Percentiles rank a stretch among this genome's conserved stretches.
phyloP scores from a whole-genome alignment of 805 yeast species.

The Sugiyamaella boreocaroliniensis region DNA sequence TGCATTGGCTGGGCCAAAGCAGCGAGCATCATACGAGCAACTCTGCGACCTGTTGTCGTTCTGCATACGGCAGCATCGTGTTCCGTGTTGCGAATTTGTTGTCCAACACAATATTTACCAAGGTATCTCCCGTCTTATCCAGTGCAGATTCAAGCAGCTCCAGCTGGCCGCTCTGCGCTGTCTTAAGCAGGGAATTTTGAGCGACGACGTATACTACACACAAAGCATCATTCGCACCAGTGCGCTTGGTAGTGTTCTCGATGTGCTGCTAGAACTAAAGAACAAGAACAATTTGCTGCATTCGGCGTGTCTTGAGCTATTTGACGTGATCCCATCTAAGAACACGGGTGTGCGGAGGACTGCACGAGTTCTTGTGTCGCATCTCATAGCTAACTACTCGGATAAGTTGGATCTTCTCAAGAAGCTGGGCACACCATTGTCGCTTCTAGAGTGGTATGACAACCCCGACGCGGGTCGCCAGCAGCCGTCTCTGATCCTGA shows the following conservation, averaged over 20 bases:
- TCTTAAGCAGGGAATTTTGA: constrained; percentile 51
- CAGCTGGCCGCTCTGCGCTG: constrained; percentile 65
- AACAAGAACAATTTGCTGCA: constrained; percentile 56
- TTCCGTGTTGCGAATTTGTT: constrained; percentile 53
- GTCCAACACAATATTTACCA: constrained; percentile 50
- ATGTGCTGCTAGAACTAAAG: constrained; percentile 42
- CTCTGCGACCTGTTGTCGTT: constrained; percentile 67
- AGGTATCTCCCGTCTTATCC: constrained; percentile 49
- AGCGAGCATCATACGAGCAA: constrained; percentile 40
- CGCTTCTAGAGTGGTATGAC: constrained; percentile 10
- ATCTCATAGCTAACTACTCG: constrained; percentile 29
- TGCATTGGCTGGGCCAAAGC: constrained; percentile 2
- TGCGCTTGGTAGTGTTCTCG: constrained; percentile 44
- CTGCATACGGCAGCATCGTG: constrained; percentile 60
- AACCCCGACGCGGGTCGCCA: neutral
- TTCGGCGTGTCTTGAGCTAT: constrained; percentile 67
- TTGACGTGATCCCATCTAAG: constrained; percentile 7
- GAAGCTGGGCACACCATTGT: constrained; percentile 23
- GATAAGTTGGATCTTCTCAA: constrained; percentile 29
- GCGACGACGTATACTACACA: constrained; percentile 58
- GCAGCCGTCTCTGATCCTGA: neutral
- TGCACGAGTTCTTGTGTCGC: constrained; percentile 22
- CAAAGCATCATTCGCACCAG: constrained; percentile 50
- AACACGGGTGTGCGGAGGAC: neutral
- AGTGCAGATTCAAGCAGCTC: constrained; percentile 43